phyloP scores from a whole-genome alignment of 805 yeast genomes.

The Candida mattraensis region DNA sequence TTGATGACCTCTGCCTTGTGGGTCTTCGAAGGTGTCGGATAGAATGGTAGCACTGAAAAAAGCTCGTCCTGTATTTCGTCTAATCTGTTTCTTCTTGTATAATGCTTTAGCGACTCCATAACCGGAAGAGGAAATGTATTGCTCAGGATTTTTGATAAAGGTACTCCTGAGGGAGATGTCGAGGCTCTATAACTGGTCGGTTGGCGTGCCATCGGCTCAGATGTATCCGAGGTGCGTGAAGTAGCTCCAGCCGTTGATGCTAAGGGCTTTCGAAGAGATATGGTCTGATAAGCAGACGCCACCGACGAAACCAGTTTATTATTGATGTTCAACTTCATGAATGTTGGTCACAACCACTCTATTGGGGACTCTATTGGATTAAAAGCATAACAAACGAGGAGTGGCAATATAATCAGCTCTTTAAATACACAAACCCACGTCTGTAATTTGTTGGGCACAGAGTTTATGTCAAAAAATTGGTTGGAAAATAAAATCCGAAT shows the following conservation, averaged over 20 bases:
- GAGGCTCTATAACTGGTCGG: slow-evolving; percentile 43
- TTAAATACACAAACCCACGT: too few species aligned
- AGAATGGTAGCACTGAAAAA: slow-evolving; percentile 55
- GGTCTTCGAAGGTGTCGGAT: slow-evolving; percentile 50
- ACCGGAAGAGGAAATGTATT: slow-evolving; percentile 59
- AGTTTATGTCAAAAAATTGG: too few species aligned
- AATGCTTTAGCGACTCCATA: slow-evolving; percentile 55
- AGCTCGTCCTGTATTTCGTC: slow-evolving; percentile 42
- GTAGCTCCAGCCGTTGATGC: slow-evolving; percentile 7
- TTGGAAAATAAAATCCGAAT: too few species aligned
- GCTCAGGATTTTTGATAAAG: slow-evolving; percentile 51
- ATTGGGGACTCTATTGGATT: too few species aligned
- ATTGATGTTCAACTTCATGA: too few species aligned
- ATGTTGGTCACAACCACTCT: too few species aligned
- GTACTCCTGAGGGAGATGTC: slow-evolving; percentile 69
- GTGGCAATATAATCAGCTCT: too few species aligned
- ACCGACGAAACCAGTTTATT: slow-evolving; percentile 14
- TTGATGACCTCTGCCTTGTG: slow-evolving; percentile 48
- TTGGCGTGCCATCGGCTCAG: background rate
- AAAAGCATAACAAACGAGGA: too few species aligned
- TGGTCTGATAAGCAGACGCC: slow-evolving; percentile 15
- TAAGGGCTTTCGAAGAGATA: slow-evolving; percentile 14
- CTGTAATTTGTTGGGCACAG: too few species aligned
- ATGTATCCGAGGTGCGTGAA: slow-evolving; percentile 1
- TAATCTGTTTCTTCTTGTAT: slow-evolving; percentile 29